Conservation (phyloP, 306 rosid genomes). For the Fragaria ananassa region DNA sequence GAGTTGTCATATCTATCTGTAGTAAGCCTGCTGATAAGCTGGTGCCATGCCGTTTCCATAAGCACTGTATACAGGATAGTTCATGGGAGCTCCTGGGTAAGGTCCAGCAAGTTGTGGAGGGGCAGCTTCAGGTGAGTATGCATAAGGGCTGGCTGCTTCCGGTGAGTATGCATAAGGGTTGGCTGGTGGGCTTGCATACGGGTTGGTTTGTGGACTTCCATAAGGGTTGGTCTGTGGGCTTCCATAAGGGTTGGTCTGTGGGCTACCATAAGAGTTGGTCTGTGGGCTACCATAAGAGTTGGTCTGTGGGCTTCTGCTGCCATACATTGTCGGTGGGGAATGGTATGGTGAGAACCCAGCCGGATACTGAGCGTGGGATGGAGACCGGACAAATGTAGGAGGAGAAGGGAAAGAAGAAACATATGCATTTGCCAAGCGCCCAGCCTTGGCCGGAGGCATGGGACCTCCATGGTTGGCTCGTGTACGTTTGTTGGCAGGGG, state of each 20-base stretch:
- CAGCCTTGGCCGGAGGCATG: constrained; percentile 99
- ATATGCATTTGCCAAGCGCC: constrained; percentile 94
- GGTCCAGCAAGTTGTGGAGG: constrained; percentile 56
- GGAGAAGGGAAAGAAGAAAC: constrained; percentile 97
- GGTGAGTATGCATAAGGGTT: constrained; percentile 60
- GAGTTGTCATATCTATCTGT: constrained; percentile 85
- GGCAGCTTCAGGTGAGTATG: constrained; percentile 83
- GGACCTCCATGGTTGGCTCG: constrained; percentile 90
- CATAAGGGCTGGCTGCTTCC: constrained; percentile 67
- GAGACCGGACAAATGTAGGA: constrained; percentile 82
- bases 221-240: constrained; percentile 70
- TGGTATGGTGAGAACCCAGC: constrained; percentile 86
- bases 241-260: constrained; percentile 53
- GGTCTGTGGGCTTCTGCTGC: constrained; percentile 90
- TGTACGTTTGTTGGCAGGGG: constrained; percentile 96
- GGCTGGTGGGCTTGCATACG: constrained; percentile 62
- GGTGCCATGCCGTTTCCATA: constrained; percentile 89
- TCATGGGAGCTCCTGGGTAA: constrained; percentile 79
- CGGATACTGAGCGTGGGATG: constrained; percentile 87
- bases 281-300: constrained; percentile 76
- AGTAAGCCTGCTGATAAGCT: constrained; percentile 99
- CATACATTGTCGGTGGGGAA: constrained; percentile 94
- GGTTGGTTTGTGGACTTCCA: constrained; percentile 74
- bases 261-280: constrained; percentile 61
- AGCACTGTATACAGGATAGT: constrained; percentile 79